Percentiles rank a stretch among this genome's conserved stretches.
phyloP scores from a whole-genome alignment of 1,139 yeast genomes.

The Scheffersomyces cryptocercus region DNA sequence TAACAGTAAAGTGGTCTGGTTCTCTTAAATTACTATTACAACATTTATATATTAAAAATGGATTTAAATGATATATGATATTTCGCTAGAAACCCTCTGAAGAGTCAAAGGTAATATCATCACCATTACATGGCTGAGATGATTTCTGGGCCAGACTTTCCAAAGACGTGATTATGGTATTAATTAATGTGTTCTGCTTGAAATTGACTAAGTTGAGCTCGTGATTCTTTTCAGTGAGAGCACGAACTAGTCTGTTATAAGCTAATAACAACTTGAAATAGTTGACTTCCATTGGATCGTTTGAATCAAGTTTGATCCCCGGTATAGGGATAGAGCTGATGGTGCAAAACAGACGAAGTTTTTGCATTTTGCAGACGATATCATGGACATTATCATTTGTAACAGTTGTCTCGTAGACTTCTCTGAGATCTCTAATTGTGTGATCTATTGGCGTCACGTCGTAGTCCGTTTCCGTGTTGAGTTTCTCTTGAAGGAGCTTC shows the following conservation, averaged over 20 bases:
- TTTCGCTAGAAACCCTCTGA: not conserved
- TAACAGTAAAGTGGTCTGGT: no score
- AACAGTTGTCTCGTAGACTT: not conserved
- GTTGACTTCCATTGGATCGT: slow-evolving; percentile 8
- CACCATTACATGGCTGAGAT: not conserved
- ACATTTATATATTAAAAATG: no score
- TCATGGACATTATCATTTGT: not conserved
- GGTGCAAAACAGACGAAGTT: not conserved
- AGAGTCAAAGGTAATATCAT: not conserved
- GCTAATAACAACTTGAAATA: slow-evolving; percentile 12
- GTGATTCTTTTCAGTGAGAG: slow-evolving; percentile 9
- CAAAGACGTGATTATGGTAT: slow-evolving; percentile 3
- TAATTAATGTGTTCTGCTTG: slow-evolving; percentile 7
- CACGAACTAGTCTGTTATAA: slow-evolving; percentile 9
- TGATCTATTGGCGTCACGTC: not conserved
- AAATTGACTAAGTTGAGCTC: slow-evolving; percentile 10
- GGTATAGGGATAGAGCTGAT: slow-evolving; percentile 3
- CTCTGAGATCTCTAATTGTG: not conserved
- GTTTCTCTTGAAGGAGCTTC: not conserved
- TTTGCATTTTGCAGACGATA: not conserved
- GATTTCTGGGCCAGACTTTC: not conserved
- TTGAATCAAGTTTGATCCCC: slow-evolving; percentile 4
- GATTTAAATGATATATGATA: no score
- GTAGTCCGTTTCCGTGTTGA: not conserved
- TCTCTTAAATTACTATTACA: no score